Evolutionary conservation across 1,284 basidiomycete species (phyloP).

Genomic region (Coniferiporia sulphurascens): DNA sequence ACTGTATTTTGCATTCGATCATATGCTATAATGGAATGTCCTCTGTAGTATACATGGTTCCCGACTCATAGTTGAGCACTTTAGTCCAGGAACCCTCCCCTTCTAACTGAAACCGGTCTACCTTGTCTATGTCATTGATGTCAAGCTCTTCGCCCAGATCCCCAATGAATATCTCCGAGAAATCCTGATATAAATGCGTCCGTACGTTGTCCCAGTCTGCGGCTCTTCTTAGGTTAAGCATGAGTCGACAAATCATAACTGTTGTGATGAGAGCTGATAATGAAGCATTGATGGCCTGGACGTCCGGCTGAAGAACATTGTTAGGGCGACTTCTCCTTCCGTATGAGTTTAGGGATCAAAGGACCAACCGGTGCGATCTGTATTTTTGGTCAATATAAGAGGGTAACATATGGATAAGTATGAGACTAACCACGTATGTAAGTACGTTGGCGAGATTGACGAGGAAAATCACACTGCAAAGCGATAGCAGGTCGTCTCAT

Average conservation of each 20-base stretch:
- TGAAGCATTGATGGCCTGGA: constrained; percentile 7
- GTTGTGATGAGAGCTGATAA: constrained; percentile 5
- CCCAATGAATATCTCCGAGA: background rate
- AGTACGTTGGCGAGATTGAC: constrained; percentile 7
- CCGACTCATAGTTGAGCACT: background rate
- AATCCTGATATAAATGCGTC: background rate
- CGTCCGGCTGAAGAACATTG: constrained; percentile 1
- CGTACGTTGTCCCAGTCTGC: background rate
- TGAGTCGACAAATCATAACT: constrained; percentile 7
- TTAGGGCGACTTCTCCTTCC: background rate
- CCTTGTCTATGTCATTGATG: background rate
- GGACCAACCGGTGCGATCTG: background rate
- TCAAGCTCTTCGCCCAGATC: constrained; percentile 6
- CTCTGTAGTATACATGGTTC: background rate
- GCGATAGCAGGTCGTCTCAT: background rate
- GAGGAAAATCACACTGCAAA: constrained; percentile 6
- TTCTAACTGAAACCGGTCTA: background rate
- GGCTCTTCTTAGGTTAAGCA: constrained; percentile 1
- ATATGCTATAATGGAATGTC: background rate
- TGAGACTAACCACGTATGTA: constrained; percentile 2
- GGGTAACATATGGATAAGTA: background rate
- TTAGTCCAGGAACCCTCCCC: background rate
- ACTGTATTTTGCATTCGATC: background rate
- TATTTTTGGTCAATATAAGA: background rate
- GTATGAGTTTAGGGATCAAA: background rate